A percentile compares a stretch with the other conserved stretches of the same genome.
Evolutionary conservation across 768 basidiomycete genomes (phyloP).

Genomic region (Mycena sanguinolenta): DNA sequence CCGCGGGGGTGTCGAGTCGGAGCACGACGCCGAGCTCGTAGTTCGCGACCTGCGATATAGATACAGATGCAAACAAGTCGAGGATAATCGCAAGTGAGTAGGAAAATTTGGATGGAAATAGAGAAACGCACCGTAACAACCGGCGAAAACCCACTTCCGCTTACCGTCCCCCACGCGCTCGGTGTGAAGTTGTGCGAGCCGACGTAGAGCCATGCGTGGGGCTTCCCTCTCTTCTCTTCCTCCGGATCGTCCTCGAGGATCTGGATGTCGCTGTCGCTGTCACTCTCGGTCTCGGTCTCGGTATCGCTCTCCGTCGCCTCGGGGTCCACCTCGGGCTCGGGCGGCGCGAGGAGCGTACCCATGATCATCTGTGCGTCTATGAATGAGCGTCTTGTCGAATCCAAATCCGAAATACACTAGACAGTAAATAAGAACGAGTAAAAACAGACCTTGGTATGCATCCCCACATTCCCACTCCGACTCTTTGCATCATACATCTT

Average conservation of each 20-base stretch:
- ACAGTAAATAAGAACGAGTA: too few relatives aligned
- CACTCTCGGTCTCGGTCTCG: constrained; percentile 19
- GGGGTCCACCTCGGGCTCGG: constrained; percentile 45
- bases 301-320: constrained; percentile 45
- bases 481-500: constrained; percentile 71
- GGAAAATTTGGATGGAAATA: too few relatives aligned
- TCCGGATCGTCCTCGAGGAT: constrained; percentile 31
- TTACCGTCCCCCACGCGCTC: constrained; percentile 73
- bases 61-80: too few relatives aligned
- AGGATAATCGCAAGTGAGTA: too few relatives aligned
- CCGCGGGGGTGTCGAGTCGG: constrained; percentile 58
- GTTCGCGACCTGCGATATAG: constrained; percentile 67
- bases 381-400: too few relatives aligned
- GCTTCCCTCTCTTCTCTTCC: not conserved
- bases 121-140: constrained; percentile 58
- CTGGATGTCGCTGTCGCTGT: constrained; percentile 16
- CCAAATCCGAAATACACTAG: too few relatives aligned
- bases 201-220: constrained; percentile 67
- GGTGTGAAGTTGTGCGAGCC: constrained; percentile 79
- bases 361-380: constrained; percentile 54
- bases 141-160: constrained; percentile 64
- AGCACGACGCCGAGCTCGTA: constrained; percentile 77
- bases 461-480: constrained; percentile 68
- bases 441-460: constrained; percentile 70
- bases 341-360: constrained; percentile 44